phyloP scores from a whole-genome alignment of 257 asterid species.

The Salvia rosmarinus region DNA sequence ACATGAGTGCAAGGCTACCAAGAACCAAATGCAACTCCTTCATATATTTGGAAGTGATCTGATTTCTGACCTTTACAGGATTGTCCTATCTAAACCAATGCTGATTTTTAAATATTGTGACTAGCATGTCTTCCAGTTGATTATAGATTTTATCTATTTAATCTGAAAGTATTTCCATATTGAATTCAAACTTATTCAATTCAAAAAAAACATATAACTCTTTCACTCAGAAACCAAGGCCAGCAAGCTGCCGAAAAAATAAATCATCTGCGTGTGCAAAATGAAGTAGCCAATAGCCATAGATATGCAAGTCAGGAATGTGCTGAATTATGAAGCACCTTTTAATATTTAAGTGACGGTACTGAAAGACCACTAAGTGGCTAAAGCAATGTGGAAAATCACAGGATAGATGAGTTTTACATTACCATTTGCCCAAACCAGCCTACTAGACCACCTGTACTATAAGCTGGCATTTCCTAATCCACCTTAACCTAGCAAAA shows the following conservation, averaged over 20 bases:
- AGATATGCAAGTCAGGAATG: background rate
- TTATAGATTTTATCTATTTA: background rate
- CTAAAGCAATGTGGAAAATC: background rate
- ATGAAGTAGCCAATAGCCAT: background rate
- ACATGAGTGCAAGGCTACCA: conserved; percentile 8
- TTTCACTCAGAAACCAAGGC: background rate
- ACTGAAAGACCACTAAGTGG: background rate
- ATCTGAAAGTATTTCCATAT: background rate
- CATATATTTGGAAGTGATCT: conserved; percentile 3
- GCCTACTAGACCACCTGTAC: too few species aligned
- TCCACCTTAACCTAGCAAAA: background rate
- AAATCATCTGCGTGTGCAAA: background rate
- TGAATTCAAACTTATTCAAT: background rate
- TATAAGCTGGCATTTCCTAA: background rate
- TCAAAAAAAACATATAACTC: background rate
- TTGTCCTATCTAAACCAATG: conserved; percentile 1
- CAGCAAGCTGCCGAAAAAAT: background rate
- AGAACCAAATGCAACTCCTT: background rate
- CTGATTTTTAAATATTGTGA: background rate
- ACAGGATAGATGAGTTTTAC: background rate
- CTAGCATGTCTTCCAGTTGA: background rate
- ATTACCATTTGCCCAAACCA: background rate
- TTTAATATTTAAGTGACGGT: background rate
- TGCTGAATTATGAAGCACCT: background rate
- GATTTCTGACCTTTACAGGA: background rate